Base-by-base conservation (phyloP, 2,329 filamentous ascomycete species). In the Aureobasidium subglaciale region DNA sequence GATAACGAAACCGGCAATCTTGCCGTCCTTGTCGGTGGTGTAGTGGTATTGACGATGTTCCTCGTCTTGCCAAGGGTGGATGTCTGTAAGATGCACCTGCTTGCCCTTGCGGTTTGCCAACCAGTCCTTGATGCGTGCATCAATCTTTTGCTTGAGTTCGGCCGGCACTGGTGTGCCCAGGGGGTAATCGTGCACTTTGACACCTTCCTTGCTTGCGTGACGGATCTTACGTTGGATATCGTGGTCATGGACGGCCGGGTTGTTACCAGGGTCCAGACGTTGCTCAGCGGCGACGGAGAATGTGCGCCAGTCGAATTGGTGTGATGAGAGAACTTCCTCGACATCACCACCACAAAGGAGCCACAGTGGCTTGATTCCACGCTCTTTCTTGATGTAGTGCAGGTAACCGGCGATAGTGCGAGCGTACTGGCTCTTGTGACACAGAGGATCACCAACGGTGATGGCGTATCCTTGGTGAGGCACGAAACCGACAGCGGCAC, bases 261-360 rank as follows among this genome's bases (percentile, higher is more conserved):
- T 86, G 67, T 87, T 83, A 2, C 73, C 72, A 0, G 88, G 85
- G 61, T 95, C 85, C 5, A 95, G 83, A 52, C 90, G 88, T 73
- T 96, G 89, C 73, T 96, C 91, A 29, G 89, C 88, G 8, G 88
- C 88, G 64, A 90, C 92, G 34, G 88, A 92, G 60, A 96, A 80
- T 6, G 88, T 93, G 56, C 90, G 86, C 90, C 90, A 96, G 64
- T 88, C 86, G 60, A 93, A 81, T 62, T 87, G 86, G 9, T 43
- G 37, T 56, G 83, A 80, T 18, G 87, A 90, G 2, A 96, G 81
- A 11, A 93, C 84, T 61, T 88, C 85, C 68, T 96, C 88, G 3
- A 88, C 80, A 1, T 85, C 79, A n/a, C 78, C 74, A 8, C 88
- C 89, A n/a, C 89, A 87, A 10, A 96, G 82, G 65, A 96, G 81